Evolutionary conservation across 768 basidiomycete species (phyloP).

Genomic region (Suillus americanus): DNA sequence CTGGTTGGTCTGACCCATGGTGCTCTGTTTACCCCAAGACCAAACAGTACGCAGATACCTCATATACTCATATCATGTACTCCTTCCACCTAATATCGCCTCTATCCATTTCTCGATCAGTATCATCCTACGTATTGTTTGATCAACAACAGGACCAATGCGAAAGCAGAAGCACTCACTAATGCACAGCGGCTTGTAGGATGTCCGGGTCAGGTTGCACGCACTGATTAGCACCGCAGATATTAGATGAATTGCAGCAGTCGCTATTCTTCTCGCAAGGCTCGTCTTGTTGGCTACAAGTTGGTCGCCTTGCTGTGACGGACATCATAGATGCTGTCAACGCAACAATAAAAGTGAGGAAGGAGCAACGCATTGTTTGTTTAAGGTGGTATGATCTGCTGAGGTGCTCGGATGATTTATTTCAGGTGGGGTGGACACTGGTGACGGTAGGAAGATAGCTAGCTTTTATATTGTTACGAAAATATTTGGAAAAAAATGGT

Average conservation of each 20-base stretch:
- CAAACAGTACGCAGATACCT: too few relatives aligned
- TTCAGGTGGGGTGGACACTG: not conserved
- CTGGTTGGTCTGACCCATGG: too few relatives aligned
- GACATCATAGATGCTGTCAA: not conserved
- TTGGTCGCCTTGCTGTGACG: not conserved
- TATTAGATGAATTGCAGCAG: not conserved
- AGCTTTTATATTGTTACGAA: not conserved
- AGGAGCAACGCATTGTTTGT: not conserved
- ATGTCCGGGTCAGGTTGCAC: fast-evolving
- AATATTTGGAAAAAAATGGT: not conserved
- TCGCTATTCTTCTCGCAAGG: not conserved
- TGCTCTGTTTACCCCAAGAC: too few relatives aligned
- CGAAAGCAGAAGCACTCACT: not conserved
- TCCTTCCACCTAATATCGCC: not conserved
- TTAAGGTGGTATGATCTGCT: not conserved
- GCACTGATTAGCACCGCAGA: not conserved
- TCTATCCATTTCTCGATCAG: not conserved
- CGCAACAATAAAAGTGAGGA: not conserved
- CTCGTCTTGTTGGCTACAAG: not conserved
- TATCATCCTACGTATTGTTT: not conserved
- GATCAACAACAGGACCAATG: not conserved
- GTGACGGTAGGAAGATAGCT: not conserved
- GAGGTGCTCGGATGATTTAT: not conserved
- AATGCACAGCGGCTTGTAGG: not conserved
- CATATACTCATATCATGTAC: too few relatives aligned